Base-by-base conservation (phyloP, 176 grass and related monocot genomes). In the Bromus sterilis region DNA sequence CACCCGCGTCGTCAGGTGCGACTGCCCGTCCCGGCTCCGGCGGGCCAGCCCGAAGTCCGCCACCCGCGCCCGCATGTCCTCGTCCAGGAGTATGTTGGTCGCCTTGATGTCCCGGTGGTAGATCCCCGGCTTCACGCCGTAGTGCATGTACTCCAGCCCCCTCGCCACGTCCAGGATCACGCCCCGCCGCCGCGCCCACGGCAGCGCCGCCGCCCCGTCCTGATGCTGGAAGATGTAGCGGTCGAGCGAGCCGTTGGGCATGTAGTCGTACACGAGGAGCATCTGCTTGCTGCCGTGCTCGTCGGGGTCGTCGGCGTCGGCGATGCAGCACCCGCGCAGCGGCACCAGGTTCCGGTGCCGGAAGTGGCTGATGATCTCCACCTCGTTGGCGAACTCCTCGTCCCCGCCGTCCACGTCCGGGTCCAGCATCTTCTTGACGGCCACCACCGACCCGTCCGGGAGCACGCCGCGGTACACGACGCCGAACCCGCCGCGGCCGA, bases 71-170 rank as follows among this genome's bases (percentile, higher is more conserved):
- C 86, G 86, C 81, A 89, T 94, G 84, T 95, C 90, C 4, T 60
- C 62, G 74, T 91, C 95, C 9, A 98, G 88, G 62, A 98, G 73
- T 53, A 98, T 94, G 87, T 98, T 98, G 4, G 92, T 94, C 69
- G 92, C 86, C 79, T 98, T 98, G 87, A 98, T 94, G 80, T 98
- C 92, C 4, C 95, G 81, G 78, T 98, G 95, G 76, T 86, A 98
- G 65, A 98, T 98, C 11, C 88, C 92, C 44, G 95, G 95, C 66
- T 93, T 98, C 9, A 98, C 84, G 30, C 95, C 95, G 70, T 95
- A 86, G 88, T 98, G 95, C 51, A 98, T 56, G 87, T 98, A 98
- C 69, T 81, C 86, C 23, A 98, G 86, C 23, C 95, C 95, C 75
- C 84, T 95, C 15, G 88, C 95, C 60, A 95, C 84, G 75, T 98